phyloP scores from a whole-genome alignment of 2,329 filamentous ascomycete genomes.

The Cordyceps pruinosa region DNA sequence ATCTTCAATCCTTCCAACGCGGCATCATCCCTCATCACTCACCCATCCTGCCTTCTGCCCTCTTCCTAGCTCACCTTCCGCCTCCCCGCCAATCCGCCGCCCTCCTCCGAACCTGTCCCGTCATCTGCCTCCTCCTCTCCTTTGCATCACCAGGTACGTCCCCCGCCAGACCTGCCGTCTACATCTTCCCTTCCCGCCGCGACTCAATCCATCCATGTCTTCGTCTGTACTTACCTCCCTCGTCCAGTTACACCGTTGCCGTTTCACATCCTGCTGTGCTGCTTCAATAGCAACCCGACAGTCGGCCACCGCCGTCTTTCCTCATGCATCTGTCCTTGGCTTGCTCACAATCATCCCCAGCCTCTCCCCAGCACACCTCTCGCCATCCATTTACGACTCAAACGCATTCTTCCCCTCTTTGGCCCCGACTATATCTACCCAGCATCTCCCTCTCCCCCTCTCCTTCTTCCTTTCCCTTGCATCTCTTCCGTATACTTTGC shows the following conservation, averaged over 20 bases:
- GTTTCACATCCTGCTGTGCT: slow-evolving; percentile 12
- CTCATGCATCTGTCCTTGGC: slow-evolving; percentile 8
- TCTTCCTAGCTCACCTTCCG: background rate
- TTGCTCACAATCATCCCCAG: background rate
- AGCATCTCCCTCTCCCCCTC: background rate
- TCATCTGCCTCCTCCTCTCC: background rate
- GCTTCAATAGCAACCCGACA: slow-evolving; percentile 1
- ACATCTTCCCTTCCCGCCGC: background rate
- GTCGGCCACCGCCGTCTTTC: slow-evolving; percentile 6
- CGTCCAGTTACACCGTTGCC: slow-evolving; percentile 5
- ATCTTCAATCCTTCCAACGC: background rate
- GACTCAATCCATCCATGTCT: background rate
- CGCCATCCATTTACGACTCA: background rate
- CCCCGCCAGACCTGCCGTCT: slow-evolving; percentile 4
- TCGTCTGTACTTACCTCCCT: background rate
- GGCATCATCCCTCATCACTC: too few species aligned
- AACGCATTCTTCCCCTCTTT: background rate
- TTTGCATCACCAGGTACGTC: slow-evolving; percentile 1
- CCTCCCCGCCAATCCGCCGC: background rate
- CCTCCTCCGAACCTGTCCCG: background rate
- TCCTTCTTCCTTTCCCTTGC: background rate
- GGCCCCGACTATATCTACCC: background rate
- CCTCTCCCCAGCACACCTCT: background rate
- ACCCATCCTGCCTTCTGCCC: background rate
- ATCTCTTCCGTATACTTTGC: background rate